Percentiles rank a stretch among this genome's conserved stretches.
These are phyloP conservation scores for Gossypium raimondii DNA, from an alignment of 345 rosid species.

Conservation along the genomic window DNA sequence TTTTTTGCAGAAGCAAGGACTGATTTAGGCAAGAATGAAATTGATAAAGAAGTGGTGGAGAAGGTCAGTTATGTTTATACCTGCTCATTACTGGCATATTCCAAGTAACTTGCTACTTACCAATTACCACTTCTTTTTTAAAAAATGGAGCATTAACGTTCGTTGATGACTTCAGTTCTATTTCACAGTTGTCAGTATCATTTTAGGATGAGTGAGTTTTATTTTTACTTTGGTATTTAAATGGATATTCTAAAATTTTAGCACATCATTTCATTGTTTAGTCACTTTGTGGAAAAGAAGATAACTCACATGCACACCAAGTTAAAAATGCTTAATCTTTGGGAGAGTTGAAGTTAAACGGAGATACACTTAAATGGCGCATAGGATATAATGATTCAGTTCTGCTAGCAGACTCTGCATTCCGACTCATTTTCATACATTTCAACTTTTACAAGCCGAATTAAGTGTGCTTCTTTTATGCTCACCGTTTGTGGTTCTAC, in stretches of 20 bases:
- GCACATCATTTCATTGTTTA: not conserved
- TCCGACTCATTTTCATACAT: not conserved
- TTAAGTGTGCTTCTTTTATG: not conserved
- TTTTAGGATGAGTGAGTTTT: not conserved
- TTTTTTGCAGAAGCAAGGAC: slow-evolving; percentile 10
- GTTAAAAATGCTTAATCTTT: not conserved
- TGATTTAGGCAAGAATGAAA: slow-evolving; percentile 57
- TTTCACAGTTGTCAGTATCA: not conserved
- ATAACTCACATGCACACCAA: not conserved
- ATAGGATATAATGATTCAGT: not conserved
- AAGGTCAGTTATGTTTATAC: slow-evolving; percentile 46
- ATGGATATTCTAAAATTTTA: not conserved
- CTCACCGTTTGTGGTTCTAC: slow-evolving; percentile 5
- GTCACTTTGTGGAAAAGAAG: not conserved
- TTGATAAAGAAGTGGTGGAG: slow-evolving; percentile 80
- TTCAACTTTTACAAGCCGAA: not conserved
- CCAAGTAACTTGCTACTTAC: not conserved
- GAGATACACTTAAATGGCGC: not conserved
- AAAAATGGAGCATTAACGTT: not conserved
- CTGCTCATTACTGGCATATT: not conserved
- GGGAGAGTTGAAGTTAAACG: not conserved
- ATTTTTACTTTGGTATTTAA: not conserved
- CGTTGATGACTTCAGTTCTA: too few relatives aligned
- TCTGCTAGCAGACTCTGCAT: not conserved
- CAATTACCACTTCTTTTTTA: not conserved